Evolutionary conservation across 345 rosid genomes (phyloP), one percentile per base, ranked within the genome.

Genomic region (Eutrema heterophyllum): DNA sequence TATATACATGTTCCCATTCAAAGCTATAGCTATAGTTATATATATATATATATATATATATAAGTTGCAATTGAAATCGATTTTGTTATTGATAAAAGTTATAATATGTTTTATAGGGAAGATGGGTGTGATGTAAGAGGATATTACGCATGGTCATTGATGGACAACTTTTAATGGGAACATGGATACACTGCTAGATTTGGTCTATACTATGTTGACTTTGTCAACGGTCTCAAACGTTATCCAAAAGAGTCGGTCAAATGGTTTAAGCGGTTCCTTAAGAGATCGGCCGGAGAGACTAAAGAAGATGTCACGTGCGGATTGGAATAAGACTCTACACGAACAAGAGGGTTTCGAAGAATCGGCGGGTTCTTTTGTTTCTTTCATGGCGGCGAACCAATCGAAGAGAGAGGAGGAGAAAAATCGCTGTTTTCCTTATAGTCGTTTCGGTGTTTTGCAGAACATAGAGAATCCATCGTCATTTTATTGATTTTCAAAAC

Each of bases 91-190:
- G 16, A 53, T 13, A 3, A 26, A 26, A 14, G 2, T 21, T 30
- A 39, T 32, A 29, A 57, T 67, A 30, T 71, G 44, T 36, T 36
- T 62, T 60, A 55, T 3, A 76, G 80, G 57, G 71, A 76, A 30
- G 80, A 75, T 54, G 87, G 88, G 1, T 86, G 76, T 64, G 78
- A 85, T 6, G 86, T 87, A 18, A 80, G 84, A 78, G 96, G 92
- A 26, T 89, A 87, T 60, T 77, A 87, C 11, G 83, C 84, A 57
- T 89, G 88, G 88, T 83, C 81, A 71, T 49, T 84, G 4, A 51
- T 87, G 54, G 91, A 89, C 74, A 80, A 84, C 41, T 85, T 87
- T 70, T 89, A 89, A 65, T 89, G 89, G 87, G 58, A 13, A 2
- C 58, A 75, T 27, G 89, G 90, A 5, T 86, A 61, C 60, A 36